Base-by-base conservation (phyloP, 768 basidiomycete species). In the Hortiboletus flavorubellus region DNA sequence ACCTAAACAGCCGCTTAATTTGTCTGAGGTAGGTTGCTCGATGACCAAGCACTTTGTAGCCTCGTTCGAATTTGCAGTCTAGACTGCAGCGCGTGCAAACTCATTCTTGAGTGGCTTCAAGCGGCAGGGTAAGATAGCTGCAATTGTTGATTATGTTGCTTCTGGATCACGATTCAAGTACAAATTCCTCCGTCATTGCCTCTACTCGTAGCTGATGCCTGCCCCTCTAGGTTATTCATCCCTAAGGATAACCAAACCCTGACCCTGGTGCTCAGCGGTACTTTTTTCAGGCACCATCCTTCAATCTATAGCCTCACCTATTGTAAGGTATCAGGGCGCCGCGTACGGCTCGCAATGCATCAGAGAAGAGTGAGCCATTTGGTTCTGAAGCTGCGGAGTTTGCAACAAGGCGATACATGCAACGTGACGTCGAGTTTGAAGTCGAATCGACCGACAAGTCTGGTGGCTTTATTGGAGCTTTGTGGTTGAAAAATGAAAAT, bases 91-190 rank as follows among this genome's bases (percentile, higher is more conserved):
- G 51, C 88, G 93, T 51, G 96, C 95, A 2, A 82, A 81, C 29
- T 89, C 91, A 49, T 98, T 94, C 74, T 72, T 98, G 40, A 90
- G 90, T 54, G 82, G 87, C 41, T 95, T 98, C 79, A 98, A 97
- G 73, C 86, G 96, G 30, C 75, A 85, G 48, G 94, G 95, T 7
- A 82, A 80, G 59, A 83, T 95, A 51, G 78, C 87, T 2, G 97
- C 89, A 9, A 75, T 96, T 10, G 91, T 98, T 16, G 95, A 98
- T 39, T 97, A 91, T 67, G 93, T 98, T 50, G 86, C 94, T 40
- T 84, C 93, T 35, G 96, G 95, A 29, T 97, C 95, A 11, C 84
- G 96, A 50, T 98, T 95, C 85, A 99, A 94, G 93, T 91, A 53
- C 33, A 75, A 69, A 18, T 30, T 48, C 51, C 59, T 38, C 23